Evolutionary conservation across 345 rosid genomes (phyloP).

Genomic region (Melaleuca alternifolia): DNA sequence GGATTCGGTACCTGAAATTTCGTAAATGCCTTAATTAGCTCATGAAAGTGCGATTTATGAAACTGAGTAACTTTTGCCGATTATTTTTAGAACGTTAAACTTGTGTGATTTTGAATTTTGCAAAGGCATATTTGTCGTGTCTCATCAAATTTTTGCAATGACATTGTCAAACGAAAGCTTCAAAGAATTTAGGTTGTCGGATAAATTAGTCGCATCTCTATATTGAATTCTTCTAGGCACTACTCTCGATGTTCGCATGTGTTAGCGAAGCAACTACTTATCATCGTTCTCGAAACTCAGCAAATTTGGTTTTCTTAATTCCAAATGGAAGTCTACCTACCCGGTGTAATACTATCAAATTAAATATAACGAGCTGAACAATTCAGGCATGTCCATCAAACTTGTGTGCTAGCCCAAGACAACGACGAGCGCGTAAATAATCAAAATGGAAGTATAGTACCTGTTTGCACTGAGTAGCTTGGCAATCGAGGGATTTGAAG

Average conservation of each 20-base stretch:
- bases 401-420: too few relatives aligned
- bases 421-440: background rate
- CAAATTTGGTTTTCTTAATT: background rate
- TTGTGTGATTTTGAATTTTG: background rate
- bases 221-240: background rate
- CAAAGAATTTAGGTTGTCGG: background rate
- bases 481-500: conserved; percentile 45
- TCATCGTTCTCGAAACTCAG: background rate
- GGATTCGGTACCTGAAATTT: conserved; percentile 53
- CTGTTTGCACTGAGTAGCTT: conserved; percentile 76
- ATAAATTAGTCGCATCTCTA: background rate
- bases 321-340: background rate
- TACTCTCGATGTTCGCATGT: too few relatives aligned
- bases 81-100: background rate
- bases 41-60: background rate
- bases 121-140: background rate
- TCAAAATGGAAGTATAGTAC: conserved; percentile 12
- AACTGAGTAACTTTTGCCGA: background rate
- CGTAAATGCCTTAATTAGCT: background rate
- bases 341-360: background rate
- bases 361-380: background rate
- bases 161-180: background rate
- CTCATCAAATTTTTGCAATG: background rate
- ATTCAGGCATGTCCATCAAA: background rate
- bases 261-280: background rate